Conservation (phyloP, 768 basidiomycete species). For the Lactarius tabidus region DNA sequence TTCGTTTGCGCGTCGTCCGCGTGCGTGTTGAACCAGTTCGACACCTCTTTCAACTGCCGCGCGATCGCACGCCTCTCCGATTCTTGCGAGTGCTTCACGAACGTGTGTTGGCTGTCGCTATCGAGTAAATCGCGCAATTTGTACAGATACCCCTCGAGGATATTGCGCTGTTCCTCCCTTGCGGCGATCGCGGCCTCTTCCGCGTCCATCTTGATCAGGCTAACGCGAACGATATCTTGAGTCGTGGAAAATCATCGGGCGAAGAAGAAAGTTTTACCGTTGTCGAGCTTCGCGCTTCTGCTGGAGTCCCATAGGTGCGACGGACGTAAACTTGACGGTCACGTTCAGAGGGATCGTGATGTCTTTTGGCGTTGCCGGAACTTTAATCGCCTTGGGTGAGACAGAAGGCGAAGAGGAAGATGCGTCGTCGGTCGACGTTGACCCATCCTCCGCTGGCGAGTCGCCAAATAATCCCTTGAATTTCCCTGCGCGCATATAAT, state of each 20-base stretch:
- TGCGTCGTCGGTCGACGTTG: constrained; percentile 34
- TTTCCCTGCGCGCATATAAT: constrained; percentile 52
- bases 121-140: constrained; percentile 77
- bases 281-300: constrained; percentile 71
- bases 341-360: constrained; percentile 68
- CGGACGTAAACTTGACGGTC: constrained; percentile 56
- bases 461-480: constrained; percentile 85
- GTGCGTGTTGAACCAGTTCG: constrained; percentile 78
- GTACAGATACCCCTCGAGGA: constrained; percentile 92
- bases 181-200: constrained; percentile 73
- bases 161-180: constrained; percentile 87
- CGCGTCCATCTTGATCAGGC: constrained; percentile 72
- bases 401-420: constrained; percentile 30
- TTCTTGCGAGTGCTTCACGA: constrained; percentile 79
- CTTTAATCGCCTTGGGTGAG: constrained; percentile 28
- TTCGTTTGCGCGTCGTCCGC: constrained; percentile 79
- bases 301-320: constrained; percentile 70
- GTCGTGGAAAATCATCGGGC: too few relatives aligned
- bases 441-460: constrained; percentile 33
- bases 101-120: constrained; percentile 63
- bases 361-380: constrained; percentile 37
- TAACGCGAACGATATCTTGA: too few relatives aligned
- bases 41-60: constrained; percentile 66
- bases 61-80: constrained; percentile 65
- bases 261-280: constrained; percentile 47